Base-by-base conservation (phyloP, 2,329 filamentous ascomycete species). In the Nothomitra cinnamomea region DNA sequence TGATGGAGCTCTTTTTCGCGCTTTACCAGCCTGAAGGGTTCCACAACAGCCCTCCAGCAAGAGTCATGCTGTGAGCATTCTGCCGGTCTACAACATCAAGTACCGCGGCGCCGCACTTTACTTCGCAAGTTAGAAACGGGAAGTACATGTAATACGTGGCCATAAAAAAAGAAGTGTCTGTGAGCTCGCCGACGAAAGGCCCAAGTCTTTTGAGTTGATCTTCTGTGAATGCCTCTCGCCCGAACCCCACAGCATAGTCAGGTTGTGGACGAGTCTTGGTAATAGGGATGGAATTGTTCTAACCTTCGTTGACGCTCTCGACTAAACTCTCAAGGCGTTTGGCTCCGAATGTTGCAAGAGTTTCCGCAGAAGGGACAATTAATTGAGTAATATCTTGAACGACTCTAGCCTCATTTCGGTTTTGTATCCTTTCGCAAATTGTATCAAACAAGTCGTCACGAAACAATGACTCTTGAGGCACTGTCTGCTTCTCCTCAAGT, bases 91-190 rank as follows among this genome's bases (percentile, higher is more conserved):
- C 61, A 8, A 63, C 54, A 50, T 63, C 61, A 43, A 65, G 60
- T 50, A 53, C 57, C 5, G 53, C 56, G 2, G 51, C 56, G 40
- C 56, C 53, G 24, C 43, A 52, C 22, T 43, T 51, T 2, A 52
- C 53, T 28, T 55, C 49, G 28, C 53, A 24, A 6, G 35, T 52
- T 21, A 55, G 28, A 24, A 38, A 54, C 17, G 53, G 41, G 57
- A 77, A 74, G 62, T 69, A 71, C 64, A 75, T 73, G 3, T 67
- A 61, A 53, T 65, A 69, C 10, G 69, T 75, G 7, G 59, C 67
- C 63, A 71, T 69, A 53, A 74, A 72, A 56, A 32, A 21, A 22
- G 50, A 61, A 67, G 59, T 59, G 53, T 69, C 63, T 40, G 24
- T 64, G 42, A 62, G 61, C 35, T 69, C 58, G 53, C 65, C 63